Evolutionary conservation across 2,329 filamentous ascomycete genomes (phyloP).

Genomic region (Colletotrichum navitas): DNA sequence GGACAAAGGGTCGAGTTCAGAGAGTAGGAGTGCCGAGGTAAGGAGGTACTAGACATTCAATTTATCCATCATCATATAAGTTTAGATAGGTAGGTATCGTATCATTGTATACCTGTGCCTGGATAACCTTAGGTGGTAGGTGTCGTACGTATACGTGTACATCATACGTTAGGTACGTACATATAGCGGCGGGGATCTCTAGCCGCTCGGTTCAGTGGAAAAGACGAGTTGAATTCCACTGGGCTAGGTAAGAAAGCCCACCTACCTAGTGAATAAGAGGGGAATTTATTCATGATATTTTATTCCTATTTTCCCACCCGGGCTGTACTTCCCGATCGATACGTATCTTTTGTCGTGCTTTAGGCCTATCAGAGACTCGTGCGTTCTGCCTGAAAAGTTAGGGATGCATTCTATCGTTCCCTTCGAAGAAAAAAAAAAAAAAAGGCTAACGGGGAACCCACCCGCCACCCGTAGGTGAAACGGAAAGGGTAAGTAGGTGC

Average conservation of each 20-base stretch:
- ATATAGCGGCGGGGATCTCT: not conserved
- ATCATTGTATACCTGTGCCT: no score
- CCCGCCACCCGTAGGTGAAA: not conserved
- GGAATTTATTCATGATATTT: not conserved
- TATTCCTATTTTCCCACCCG: not conserved
- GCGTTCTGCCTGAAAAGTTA: not conserved
- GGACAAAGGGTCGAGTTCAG: not conserved
- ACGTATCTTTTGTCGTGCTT: constrained; percentile 7
- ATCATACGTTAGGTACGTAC: not conserved
- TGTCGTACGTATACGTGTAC: no score
- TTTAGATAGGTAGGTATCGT: not conserved
- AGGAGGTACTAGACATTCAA: not conserved
- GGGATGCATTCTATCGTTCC: not conserved
- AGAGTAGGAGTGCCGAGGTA: not conserved
- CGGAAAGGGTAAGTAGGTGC: not conserved
- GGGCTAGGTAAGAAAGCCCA: constrained; percentile 19
- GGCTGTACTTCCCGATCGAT: not conserved
- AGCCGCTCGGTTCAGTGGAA: constrained; percentile 28
- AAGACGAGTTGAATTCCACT: constrained; percentile 30
- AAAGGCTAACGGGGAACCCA: not conserved
- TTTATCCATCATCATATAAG: not conserved
- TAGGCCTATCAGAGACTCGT: constrained; percentile 8
- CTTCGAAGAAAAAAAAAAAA: not conserved
- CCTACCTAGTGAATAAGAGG: constrained; percentile 15
- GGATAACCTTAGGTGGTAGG: no score